Base-by-base conservation (phyloP, 2,329 filamentous ascomycete genomes). In the Proliferodiscus dingleyae region DNA sequence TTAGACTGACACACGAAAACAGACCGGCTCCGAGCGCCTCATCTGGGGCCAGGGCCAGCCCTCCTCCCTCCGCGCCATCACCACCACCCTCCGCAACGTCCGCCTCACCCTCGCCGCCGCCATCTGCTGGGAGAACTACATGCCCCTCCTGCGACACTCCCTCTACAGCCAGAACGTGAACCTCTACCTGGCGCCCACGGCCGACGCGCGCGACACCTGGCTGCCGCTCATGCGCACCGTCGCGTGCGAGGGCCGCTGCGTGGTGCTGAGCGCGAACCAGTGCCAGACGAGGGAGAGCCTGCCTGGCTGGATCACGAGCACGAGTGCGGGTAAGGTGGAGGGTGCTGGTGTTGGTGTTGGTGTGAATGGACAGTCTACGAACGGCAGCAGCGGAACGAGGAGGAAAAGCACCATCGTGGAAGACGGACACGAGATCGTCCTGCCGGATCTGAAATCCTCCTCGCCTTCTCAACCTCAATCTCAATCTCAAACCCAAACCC, bases 41-140 rank as follows among this genome's bases (percentile, higher is more conserved):
- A 79, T 95, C 47, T 96, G 90, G 90, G 89, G 87, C 0, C 87
- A 95, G 63, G 90, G 89, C 32, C 84, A 82, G 2, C 80, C 90
- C 0, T 78, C 79, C 0, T 93, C 88, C 3, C 75, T 96, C 22
- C 80, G 80, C 51, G 90, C 89, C 3, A 80, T 95, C 1, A 84
- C 80, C 21, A 89, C 89, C 1, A 79, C 73, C 19, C 89, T 96
- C 63, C 83, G 84, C 50, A 89, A 88, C 40, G 78, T 89, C 2
- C 81, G 80, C 52, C 68, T 96, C 49, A 91, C 87, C 46, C 77
- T 96, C 49, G 90, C 85, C 0, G 82, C 86, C 3, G 91, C 89
- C 3, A 94, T 97, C 55, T 95, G 90, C 72, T 96, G 90, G 90
- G 90, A 97, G 66, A 95, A 87, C 65, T 95, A 91, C 69, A 96